Conservation (phyloP, 2,329 filamentous ascomycete genomes). For the Colletotrichum sansevieriae region DNA sequence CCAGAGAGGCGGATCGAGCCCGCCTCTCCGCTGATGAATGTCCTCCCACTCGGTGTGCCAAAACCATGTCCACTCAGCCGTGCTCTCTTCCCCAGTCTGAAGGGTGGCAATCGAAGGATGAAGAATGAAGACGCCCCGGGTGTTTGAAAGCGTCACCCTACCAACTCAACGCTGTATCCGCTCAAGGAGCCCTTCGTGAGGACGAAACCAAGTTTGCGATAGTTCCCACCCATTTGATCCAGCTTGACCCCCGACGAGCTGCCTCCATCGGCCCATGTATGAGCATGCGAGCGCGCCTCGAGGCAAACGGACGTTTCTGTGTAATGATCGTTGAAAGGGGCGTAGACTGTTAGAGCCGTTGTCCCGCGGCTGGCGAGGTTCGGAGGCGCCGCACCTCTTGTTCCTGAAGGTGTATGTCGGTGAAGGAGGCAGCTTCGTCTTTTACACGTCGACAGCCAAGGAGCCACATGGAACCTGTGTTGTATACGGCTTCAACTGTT, state of each 20-base stretch:
- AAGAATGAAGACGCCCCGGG: conserved; percentile 29
- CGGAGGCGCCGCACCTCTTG: conserved; percentile 8
- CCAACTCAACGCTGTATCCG: conserved; percentile 39
- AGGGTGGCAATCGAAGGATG: conserved; percentile 7
- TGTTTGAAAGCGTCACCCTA: conserved; percentile 24
- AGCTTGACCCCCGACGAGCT: conserved; percentile 33
- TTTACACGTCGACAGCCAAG: not conserved
- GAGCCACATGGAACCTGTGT: not conserved
- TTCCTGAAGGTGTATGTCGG: conserved; percentile 34
- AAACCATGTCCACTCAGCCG: conserved; percentile 33
- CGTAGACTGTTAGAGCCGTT: conserved; percentile 25
- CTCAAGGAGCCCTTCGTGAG: conserved; percentile 27
- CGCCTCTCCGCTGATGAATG: not conserved
- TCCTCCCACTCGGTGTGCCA: conserved; percentile 33
- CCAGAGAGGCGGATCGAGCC: conserved; percentile 3
- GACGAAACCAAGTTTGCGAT: conserved; percentile 31
- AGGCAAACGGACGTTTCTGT: conserved; percentile 35
- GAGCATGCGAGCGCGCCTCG: conserved; percentile 23
- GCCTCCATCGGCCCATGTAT: conserved; percentile 29
- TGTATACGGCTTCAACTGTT: conserved; percentile 2
- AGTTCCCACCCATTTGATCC: conserved; percentile 32
- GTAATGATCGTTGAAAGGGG: conserved; percentile 39
- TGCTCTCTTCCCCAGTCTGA: not conserved
- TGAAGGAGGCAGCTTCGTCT: conserved; percentile 1
- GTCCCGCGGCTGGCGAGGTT: conserved; percentile 11